Conservation (phyloP, 768 basidiomycete genomes). For the Lactarius hatsudake region DNA sequence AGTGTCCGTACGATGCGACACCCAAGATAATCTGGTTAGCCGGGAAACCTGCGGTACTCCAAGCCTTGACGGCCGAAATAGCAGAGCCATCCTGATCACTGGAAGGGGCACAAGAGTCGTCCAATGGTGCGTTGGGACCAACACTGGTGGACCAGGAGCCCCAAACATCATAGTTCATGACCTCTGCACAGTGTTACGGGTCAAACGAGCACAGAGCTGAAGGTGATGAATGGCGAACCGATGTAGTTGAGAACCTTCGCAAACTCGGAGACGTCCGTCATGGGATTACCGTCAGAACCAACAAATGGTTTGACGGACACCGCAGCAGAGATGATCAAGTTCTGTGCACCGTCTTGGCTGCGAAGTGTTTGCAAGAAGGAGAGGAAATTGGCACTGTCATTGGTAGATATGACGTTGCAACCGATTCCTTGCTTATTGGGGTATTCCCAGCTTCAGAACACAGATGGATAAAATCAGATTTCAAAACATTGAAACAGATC, state of each 20-base stretch:
- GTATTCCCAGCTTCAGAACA: conserved; percentile 78
- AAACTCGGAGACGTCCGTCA: conserved; percentile 69
- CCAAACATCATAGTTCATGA: conserved; percentile 73
- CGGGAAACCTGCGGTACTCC: conserved; percentile 83
- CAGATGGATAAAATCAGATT: not conserved
- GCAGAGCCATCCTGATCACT: conserved; percentile 64
- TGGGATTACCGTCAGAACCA: conserved; percentile 51
- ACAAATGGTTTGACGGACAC: conserved; percentile 49
- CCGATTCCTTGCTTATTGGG: conserved; percentile 64
- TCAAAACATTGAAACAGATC: not conserved
- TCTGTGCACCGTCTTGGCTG: conserved; percentile 47
- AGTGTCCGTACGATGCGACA: conserved; percentile 80
- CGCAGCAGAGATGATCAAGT: conserved; percentile 58
- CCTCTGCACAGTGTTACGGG: conserved; percentile 19
- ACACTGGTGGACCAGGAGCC: conserved; percentile 51
- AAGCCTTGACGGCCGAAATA: conserved; percentile 66
- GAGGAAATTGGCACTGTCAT: conserved; percentile 78
- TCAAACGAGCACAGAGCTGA: not conserved
- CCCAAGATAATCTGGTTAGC: conserved; percentile 74
- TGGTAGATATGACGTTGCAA: conserved; percentile 55
- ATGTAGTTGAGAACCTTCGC: conserved; percentile 67
- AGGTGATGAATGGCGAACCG: conserved; percentile 23
- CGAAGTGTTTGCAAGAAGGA: conserved; percentile 71
- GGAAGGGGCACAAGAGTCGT: conserved; percentile 65
- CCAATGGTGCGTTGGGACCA: conserved; percentile 87